These are phyloP conservation scores for Obelidium mucronatum DNA, from an alignment of 192 early-diverging fungal genomes.

Conservation along the genomic window DNA sequence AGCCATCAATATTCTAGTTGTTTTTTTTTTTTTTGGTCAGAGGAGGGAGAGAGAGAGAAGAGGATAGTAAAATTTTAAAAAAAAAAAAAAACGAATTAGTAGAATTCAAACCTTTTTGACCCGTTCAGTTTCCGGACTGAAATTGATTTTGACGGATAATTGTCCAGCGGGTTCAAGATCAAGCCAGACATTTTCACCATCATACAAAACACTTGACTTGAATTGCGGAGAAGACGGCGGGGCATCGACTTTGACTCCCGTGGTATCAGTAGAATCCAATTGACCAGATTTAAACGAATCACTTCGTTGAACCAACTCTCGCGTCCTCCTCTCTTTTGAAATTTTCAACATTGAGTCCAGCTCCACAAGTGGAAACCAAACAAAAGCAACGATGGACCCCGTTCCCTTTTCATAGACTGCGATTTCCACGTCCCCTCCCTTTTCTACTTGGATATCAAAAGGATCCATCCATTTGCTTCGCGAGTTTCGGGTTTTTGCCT, in stretches of 20 bases:
- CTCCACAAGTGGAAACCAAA: constrained; percentile 91
- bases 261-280: constrained; percentile 21
- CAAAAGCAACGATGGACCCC: constrained; percentile 71
- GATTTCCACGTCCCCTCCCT: constrained; percentile 92
- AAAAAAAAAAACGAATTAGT: too few species aligned
- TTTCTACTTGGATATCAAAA: constrained; percentile 84
- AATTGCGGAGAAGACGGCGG: neutral
- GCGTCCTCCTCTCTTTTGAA: neutral
- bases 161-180: constrained; percentile 96
- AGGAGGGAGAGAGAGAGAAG: neutral
- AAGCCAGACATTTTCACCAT: constrained; percentile 82
- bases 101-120: constrained; percentile 33
- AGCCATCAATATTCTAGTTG: constrained; percentile 37
- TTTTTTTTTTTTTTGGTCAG: constrained; percentile 18
- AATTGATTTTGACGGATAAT: constrained; percentile 84
- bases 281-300: neutral
- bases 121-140: constrained; percentile 43
- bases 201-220: constrained; percentile 9
- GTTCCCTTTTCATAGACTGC: constrained; percentile 82
- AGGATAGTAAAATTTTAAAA: neutral
- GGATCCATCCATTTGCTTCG: constrained; percentile 83
- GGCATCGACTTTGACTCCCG: neutral
- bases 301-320: constrained; percentile 1
- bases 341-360: constrained; percentile 80
- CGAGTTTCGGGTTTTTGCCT: constrained; percentile 71